Percentiles rank a stretch among this genome's conserved stretches.
Conservation (phyloP, 2,329 filamentous ascomycete species). For the Curvularia verruculosa region DNA sequence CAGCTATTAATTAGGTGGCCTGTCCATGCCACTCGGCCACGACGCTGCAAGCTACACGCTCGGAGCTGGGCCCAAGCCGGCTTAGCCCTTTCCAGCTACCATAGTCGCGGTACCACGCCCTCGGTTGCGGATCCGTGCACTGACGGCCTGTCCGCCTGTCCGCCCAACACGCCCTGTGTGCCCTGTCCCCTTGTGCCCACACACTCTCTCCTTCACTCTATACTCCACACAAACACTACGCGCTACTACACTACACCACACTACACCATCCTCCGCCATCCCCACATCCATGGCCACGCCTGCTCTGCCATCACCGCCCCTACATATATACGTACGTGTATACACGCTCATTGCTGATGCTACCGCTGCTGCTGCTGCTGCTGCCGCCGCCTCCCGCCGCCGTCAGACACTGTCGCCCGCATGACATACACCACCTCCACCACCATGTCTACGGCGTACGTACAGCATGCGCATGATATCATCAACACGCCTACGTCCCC, state of each 20-base stretch:
- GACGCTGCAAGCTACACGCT: no score
- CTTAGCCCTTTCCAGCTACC: slow-evolving; percentile 28
- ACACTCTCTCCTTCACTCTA: not conserved
- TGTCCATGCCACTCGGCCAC: slow-evolving; percentile 25
- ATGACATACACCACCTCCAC: not conserved
- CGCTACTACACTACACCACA: not conserved
- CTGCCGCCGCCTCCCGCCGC: not conserved
- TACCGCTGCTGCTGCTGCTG: not conserved
- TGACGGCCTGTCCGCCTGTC: slow-evolving; percentile 13
- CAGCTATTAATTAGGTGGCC: slow-evolving; percentile 29
- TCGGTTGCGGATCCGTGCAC: slow-evolving; percentile 21
- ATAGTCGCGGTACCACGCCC: slow-evolving; percentile 25
- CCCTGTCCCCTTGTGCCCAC: not conserved
- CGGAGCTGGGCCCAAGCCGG: slow-evolving; percentile 24
- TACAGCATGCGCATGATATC: not conserved
- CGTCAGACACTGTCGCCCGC: not conserved
- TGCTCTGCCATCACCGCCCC: no score
- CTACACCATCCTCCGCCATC: not conserved
- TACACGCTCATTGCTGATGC: slow-evolving; percentile 8
- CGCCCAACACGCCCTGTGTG: slow-evolving; percentile 1
- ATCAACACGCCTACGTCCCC: not conserved
- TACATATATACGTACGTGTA: no score
- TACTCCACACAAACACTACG: no score
- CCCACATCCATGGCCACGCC: not conserved
- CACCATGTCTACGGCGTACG: not conserved